Evolutionary conservation across 495 filamentous ascomycete genomes (phyloP), one percentile per base, ranked within the genome.

Genomic region (Penicillium egyptiacum): DNA sequence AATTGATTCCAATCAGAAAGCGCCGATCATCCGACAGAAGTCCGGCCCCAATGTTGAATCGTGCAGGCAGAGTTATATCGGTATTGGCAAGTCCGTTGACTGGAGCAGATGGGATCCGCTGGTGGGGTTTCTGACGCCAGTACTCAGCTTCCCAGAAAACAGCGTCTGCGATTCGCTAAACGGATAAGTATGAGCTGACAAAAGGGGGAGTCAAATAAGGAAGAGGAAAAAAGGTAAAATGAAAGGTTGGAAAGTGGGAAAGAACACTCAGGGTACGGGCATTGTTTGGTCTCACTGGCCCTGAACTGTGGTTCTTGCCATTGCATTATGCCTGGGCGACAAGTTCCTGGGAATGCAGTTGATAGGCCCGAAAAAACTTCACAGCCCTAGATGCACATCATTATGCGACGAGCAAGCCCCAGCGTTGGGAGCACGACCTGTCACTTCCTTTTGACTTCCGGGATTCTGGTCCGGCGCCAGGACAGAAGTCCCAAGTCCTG

Each of bases 361-460:
- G 50, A 28, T 55, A 47, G 53, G 53, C 42, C 53, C 42, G 22
- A 39, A 55, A 37, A 37, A 33, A 25, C 17, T 41, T 14, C 20
- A 28, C 10, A 28, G 16, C 25, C 22, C 50, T 44, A 55, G 31
- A 55, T 55, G 53, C 53, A 55, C 43, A 47, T 55, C 53, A 55
- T 47, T 47, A 55, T 55, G 53, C 30, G 42, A 55, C 33, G 39
- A 55, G 33, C 53, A 55, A 55, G 31, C 53, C 19, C 41, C 40
- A 44, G 26, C 20, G 31, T 22, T 44, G 25, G 11, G n/a, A 26
- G 28, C 53, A 46, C 31, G 54, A 56, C 45, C 45, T 50, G 45
- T 56, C 54, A 56, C 46, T 50, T 56, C 17, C 31, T 11, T 41
- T 56, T 56, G 54, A 56, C 54, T 56, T 56, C 33, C 45, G 54